Evolutionary conservation across 306 rosid species (phyloP).

Genomic region (Betula pendula): DNA sequence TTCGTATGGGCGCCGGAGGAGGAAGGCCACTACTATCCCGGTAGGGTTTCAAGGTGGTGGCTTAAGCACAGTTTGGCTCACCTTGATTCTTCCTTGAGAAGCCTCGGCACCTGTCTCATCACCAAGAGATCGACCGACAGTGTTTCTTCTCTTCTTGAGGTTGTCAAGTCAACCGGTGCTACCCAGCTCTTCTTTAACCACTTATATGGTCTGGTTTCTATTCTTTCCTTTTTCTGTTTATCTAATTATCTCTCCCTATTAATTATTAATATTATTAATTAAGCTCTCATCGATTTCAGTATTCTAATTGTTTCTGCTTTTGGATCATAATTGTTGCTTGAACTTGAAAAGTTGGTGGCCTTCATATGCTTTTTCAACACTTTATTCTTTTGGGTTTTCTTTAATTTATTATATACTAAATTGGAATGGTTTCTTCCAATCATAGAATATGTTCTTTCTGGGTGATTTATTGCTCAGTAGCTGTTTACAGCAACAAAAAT

Average conservation of each 20-base stretch:
- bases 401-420: constrained; percentile 14
- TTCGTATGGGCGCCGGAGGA: constrained; percentile 98
- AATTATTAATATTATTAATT: not conserved
- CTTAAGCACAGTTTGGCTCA: constrained; percentile 84
- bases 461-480: constrained; percentile 7
- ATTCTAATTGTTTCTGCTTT: constrained; percentile 7
- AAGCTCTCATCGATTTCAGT: not conserved
- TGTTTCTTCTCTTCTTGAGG: constrained; percentile 80
- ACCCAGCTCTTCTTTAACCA: constrained; percentile 92
- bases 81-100: constrained; percentile 80
- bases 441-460: not conserved
- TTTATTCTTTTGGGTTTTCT: constrained; percentile 1
- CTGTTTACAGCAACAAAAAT: not conserved
- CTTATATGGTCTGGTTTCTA: constrained; percentile 81
- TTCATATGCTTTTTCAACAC: too few relatives aligned
- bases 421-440: constrained; percentile 10
- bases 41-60: constrained; percentile 99
- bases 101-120: constrained; percentile 75
- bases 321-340: not conserved
- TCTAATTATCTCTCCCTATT: not conserved
- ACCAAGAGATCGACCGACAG: constrained; percentile 77
- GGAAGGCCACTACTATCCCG: constrained; percentile 87
- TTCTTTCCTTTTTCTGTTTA: not conserved
- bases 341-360: not conserved
- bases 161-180: constrained; percentile 81